Conservation (phyloP, 1,139 yeast genomes). For the Candida labiduridarum region DNA sequence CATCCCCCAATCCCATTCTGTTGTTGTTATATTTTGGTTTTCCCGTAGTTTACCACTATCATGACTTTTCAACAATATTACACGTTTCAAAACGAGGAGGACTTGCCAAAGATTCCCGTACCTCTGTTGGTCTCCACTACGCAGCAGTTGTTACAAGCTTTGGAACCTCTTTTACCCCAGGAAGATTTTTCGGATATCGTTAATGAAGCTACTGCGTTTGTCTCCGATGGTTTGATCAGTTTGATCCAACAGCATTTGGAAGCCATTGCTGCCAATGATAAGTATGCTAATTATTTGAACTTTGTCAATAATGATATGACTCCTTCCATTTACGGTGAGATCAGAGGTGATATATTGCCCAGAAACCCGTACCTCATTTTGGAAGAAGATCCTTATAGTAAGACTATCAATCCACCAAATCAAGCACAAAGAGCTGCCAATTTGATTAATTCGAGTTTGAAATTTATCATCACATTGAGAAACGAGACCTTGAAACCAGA, state of each 20-base stretch:
- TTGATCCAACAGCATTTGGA: slow-evolving; percentile 56
- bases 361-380: slow-evolving; percentile 73
- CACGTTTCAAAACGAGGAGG: slow-evolving; percentile 25
- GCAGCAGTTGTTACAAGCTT: slow-evolving; percentile 47
- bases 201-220: slow-evolving; percentile 47
- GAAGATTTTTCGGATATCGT: slow-evolving; percentile 45
- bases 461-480: slow-evolving; percentile 63
- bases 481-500: slow-evolving; percentile 59
- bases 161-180: slow-evolving; percentile 50
- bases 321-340: slow-evolving; percentile 67
- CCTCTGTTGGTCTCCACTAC: slow-evolving; percentile 51
- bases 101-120: slow-evolving; percentile 54
- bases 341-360: slow-evolving; percentile 67
- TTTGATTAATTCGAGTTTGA: slow-evolving; percentile 62
- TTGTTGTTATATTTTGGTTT: no score
- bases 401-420: slow-evolving; percentile 58
- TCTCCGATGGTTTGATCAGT: slow-evolving; percentile 40
- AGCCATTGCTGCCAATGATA: slow-evolving; percentile 42
- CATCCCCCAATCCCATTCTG: not conserved
- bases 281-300: slow-evolving; percentile 56
- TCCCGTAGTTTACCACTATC: not conserved
- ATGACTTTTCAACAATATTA: slow-evolving; percentile 9
- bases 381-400: slow-evolving; percentile 69
- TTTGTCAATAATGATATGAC: slow-evolving; percentile 60
- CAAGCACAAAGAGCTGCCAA: slow-evolving; percentile 72